Evolutionary conservation across 2,329 filamentous ascomycete species (phyloP).

Genomic region (Ophiocordyceps australis): DNA sequence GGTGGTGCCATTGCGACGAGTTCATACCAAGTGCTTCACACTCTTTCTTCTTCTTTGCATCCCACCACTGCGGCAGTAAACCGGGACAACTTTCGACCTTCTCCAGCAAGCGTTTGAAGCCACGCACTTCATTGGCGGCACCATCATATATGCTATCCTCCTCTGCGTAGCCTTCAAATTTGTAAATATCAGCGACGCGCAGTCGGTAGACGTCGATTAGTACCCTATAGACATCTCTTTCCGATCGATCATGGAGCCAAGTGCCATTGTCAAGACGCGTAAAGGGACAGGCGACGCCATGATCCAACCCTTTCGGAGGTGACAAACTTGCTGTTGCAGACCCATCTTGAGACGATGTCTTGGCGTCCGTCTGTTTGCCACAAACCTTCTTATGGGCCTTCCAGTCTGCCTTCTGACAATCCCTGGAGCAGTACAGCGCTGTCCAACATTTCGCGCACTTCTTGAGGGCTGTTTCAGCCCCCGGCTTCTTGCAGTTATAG

Average conservation of each 20-base stretch:
- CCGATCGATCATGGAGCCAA: conserved; percentile 23
- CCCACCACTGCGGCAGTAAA: conserved; percentile 27
- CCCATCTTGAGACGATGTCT: no score
- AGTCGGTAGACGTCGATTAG: conserved; percentile 29
- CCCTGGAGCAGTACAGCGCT: conserved; percentile 28
- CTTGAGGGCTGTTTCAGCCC: conserved; percentile 12
- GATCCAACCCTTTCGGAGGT: conserved; percentile 11
- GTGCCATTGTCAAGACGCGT: conserved; percentile 17
- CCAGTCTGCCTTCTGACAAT: conserved; percentile 33
- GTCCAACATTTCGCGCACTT: conserved; percentile 27
- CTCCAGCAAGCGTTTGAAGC: conserved; percentile 19
- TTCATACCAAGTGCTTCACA: conserved; percentile 18
- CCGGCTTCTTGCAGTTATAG: conserved; percentile 11
- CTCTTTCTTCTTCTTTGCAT: conserved; percentile 12
- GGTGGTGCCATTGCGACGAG: conserved; percentile 8
- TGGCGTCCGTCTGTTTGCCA: conserved; percentile 6
- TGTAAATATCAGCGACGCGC: conserved; percentile 19
- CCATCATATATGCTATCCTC: conserved; percentile 12
- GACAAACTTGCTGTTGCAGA: not conserved
- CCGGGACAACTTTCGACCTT: conserved; percentile 6
- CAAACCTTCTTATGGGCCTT: conserved; percentile 27
- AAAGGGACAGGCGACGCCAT: conserved; percentile 16
- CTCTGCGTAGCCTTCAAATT: conserved; percentile 8
- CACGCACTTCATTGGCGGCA: conserved; percentile 5
- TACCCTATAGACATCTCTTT: conserved; percentile 23